Base-by-base conservation (phyloP, 2,329 filamentous ascomycete species). In the Fusarium pininemorale region DNA sequence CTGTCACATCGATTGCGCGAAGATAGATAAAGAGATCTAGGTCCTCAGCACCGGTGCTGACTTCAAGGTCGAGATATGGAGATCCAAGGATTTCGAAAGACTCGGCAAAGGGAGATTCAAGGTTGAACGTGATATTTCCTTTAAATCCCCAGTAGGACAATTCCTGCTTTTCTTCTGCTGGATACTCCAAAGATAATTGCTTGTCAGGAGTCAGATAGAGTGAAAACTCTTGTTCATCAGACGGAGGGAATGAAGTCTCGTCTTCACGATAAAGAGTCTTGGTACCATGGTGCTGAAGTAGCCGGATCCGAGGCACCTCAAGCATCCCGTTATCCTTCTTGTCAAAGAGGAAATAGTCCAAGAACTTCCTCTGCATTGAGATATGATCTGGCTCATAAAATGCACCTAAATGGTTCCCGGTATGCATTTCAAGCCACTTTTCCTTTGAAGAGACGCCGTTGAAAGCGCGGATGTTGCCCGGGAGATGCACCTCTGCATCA, bases 181-280 rank as follows among this genome's bases (percentile, higher is more conserved):
- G 16, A 0, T 14, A 2, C 0, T 2, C 10, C 5, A 28, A 4
- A 20, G 24, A 47, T 0, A 47, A 12, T 20, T 0, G 12, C 18
- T 20, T 47, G 2, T 14, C 5, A 1, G 24, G 16, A 6, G 44
- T 14, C 0, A 47, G 44, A 14, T 47, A 28, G 6, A 47, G 28
- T 4, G 44, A 47, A 0, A 14, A 2, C 0, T 47, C 44, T 47
- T 47, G 1, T 9, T 18, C 18, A 10, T 47, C 12, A 4, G 18
- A 14, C 5, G 44, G 24, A 8, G 24, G 44, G 24, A 47, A 47
- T 0, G 24, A 20, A 14, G 8, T 20, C 44, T 28, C 18, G 4
- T 47, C 2, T 20, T 47, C 12, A 4, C 18, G 18, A 5, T 47
- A 47, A 0, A 47, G 5, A 0, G 18, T 28, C 24, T 28, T 20